A percentile compares a stretch with the other conserved stretches of the same genome.
Evolutionary conservation across 257 asterid genomes (phyloP).

Genomic region (Galeopsis tetrahit): DNA sequence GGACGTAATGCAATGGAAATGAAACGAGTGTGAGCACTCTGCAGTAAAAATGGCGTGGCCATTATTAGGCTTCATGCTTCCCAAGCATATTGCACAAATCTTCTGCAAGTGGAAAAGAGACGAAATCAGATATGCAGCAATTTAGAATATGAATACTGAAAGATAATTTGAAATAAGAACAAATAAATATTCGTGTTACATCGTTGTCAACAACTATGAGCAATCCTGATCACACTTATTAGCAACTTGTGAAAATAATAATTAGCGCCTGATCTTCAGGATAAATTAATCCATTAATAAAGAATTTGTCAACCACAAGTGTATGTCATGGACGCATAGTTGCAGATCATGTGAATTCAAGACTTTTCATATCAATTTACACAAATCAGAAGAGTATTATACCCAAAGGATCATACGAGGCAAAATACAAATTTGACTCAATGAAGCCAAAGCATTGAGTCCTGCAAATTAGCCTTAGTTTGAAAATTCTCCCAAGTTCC

Average conservation of each 20-base stretch:
- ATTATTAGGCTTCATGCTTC: slow-evolving; percentile 66
- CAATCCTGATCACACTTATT: neutral
- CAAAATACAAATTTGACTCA: slow-evolving; percentile 1
- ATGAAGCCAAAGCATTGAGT: neutral
- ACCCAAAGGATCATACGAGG: neutral
- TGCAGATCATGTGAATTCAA: slow-evolving; percentile 1
- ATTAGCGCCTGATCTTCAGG: neutral
- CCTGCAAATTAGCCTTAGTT: slow-evolving; percentile 25
- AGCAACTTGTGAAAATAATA: neutral
- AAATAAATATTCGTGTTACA: neutral
- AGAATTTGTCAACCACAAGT: slow-evolving; percentile 3
- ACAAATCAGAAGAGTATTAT: slow-evolving; percentile 6
- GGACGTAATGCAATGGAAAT: slow-evolving; percentile 83
- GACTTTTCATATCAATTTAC: neutral
- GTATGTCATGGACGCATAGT: neutral
- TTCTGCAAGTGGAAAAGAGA: slow-evolving; percentile 48
- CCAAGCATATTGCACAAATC: slow-evolving; percentile 82
- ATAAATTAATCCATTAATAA: slow-evolving; percentile 6
- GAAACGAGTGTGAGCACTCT: slow-evolving; percentile 93
- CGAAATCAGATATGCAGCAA: slow-evolving; percentile 1
- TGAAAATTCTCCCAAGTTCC: slow-evolving; percentile 13
- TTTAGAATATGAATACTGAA: neutral
- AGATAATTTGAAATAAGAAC: neutral
- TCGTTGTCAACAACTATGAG: neutral
- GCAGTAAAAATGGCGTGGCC: slow-evolving; percentile 97